Evolutionary conservation across 805 yeast species (phyloP).

Genomic region (Cyberlindnera galapagoensis): DNA sequence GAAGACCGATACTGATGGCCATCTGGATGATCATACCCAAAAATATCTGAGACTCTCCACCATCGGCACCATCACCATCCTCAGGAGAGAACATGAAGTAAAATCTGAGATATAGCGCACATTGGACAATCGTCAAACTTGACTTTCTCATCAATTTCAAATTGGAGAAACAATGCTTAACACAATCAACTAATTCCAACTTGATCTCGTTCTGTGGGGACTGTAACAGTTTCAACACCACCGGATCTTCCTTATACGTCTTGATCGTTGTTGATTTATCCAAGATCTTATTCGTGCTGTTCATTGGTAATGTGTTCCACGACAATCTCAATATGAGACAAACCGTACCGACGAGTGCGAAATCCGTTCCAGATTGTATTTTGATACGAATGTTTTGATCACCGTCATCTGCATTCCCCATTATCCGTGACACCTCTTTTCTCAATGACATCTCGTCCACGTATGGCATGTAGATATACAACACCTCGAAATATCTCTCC

Average conservation of each 20-base stretch:
- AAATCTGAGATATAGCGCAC: conserved; percentile 48
- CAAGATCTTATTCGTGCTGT: conserved; percentile 21
- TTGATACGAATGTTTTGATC: conserved; percentile 24
- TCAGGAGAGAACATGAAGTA: conserved; percentile 55
- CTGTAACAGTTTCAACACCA: conserved; percentile 23
- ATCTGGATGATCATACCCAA: conserved; percentile 54
- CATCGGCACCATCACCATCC: conserved; percentile 51
- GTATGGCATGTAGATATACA: conserved; percentile 63
- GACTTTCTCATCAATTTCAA: conserved; percentile 38
- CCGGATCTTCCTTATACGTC: conserved; percentile 17
- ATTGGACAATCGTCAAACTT: conserved; percentile 48
- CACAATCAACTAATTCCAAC: conserved; percentile 36
- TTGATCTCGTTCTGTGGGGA: conserved; percentile 36
- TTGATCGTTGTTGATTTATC: conserved; percentile 11
- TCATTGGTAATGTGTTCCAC: conserved; percentile 48
- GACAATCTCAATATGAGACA: conserved; percentile 46
- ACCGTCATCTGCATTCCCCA: conserved; percentile 34
- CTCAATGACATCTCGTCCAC: conserved; percentile 52
- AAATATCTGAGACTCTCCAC: conserved; percentile 51
- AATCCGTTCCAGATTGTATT: conserved; percentile 32
- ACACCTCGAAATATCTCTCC: conserved; percentile 49
- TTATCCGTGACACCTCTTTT: conserved; percentile 34
- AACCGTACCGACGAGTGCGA: conserved; percentile 44
- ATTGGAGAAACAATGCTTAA: conserved; percentile 37
- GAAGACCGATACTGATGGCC: conserved; percentile 61